Conservation (phyloP, 345 rosid genomes). For the Populus euphratica region DNA sequence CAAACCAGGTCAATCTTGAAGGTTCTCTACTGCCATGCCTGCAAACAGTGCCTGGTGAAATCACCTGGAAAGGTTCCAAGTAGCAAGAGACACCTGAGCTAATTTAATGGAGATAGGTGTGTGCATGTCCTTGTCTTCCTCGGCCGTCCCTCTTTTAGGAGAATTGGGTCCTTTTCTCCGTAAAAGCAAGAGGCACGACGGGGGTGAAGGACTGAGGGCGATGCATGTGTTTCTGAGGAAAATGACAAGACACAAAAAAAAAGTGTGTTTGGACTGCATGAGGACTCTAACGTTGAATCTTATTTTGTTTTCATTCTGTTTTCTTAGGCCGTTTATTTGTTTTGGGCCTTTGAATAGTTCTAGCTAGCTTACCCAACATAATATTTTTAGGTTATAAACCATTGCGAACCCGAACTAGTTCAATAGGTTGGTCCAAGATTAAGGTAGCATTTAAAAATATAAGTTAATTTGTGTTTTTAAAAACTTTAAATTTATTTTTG, state of each 20-base stretch:
- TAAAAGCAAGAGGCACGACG: neutral
- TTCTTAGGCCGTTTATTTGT: neutral
- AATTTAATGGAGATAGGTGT: neutral
- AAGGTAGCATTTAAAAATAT: too few relatives aligned
- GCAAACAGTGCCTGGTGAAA: neutral
- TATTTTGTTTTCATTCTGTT: neutral
- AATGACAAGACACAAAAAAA: neutral
- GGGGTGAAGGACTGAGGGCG: neutral
- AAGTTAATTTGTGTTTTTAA: too few relatives aligned
- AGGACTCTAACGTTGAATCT: neutral
- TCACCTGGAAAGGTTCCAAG: neutral
- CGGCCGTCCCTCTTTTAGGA: constrained; percentile 9
- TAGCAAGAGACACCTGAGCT: neutral
- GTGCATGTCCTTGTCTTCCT: neutral
- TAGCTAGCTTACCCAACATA: too few relatives aligned
- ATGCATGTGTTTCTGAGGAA: neutral
- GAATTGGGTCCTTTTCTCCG: neutral
- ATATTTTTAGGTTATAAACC: too few relatives aligned
- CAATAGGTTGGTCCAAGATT: too few relatives aligned
- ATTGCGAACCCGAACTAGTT: too few relatives aligned
- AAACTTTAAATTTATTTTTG: too few relatives aligned
- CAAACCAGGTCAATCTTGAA: too few relatives aligned
- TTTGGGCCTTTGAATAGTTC: neutral
- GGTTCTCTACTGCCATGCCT: neutral
- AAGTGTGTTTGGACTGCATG: neutral